Evolutionary conservation across 2,329 filamentous ascomycete species (phyloP).

Genomic region (Aspergillus oerlinghausenensis): DNA sequence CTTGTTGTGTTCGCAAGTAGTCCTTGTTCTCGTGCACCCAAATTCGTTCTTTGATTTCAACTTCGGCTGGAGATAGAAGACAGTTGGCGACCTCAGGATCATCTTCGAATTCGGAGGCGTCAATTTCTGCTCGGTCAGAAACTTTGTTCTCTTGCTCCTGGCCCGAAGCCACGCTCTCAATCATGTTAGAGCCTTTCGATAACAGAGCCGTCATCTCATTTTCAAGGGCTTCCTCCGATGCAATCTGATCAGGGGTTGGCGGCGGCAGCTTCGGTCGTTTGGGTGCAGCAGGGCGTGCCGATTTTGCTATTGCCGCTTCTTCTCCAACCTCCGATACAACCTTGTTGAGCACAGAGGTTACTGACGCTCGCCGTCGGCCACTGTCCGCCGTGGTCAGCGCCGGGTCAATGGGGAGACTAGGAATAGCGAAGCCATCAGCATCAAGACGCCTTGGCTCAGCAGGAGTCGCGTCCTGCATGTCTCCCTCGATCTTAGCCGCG

Average conservation of each 20-base stretch:
- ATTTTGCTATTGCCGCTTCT: constrained; percentile 15
- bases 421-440: constrained; percentile 65
- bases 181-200: constrained; percentile 33
- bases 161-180: constrained; percentile 22
- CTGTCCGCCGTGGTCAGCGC: constrained; percentile 26
- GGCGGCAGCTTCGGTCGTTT: constrained; percentile 40
- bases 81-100: constrained; percentile 85
- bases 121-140: constrained; percentile 55
- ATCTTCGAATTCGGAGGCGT: constrained; percentile 78
- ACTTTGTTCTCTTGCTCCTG: constrained; percentile 43
- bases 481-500: constrained; percentile 42
- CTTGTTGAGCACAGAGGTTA: constrained; percentile 20
- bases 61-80: constrained; percentile 67
- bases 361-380: constrained; percentile 15
- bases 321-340: constrained; percentile 19
- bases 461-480: constrained; percentile 33
- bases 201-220: constrained; percentile 67
- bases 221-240: constrained; percentile 58
- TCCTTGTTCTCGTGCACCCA: constrained; percentile 96
- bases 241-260: constrained; percentile 56
- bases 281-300: constrained; percentile 27
- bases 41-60: constrained; percentile 78
- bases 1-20: constrained; percentile 81
- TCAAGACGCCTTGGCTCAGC: constrained; percentile 47
- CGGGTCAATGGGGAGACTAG: constrained; percentile 46